Conservation (phyloP, 495 filamentous ascomycete species). For the Pseudomonodictys pantanalensis region DNA sequence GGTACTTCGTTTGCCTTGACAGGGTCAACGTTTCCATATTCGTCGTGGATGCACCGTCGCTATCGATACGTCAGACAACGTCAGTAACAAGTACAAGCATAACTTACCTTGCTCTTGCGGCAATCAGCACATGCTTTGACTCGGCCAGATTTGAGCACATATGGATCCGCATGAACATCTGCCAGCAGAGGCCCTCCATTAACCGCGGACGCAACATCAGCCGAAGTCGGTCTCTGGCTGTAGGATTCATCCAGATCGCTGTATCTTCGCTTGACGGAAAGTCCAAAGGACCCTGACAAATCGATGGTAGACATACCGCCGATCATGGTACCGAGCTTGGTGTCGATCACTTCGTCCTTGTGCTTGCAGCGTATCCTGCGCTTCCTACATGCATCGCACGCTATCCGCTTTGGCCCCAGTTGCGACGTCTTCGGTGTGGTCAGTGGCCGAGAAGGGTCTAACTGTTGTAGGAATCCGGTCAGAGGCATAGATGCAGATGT, state of each 20-base stretch:
- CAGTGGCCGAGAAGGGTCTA: conserved; percentile 20
- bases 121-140: conserved; percentile 66
- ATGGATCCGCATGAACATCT: conserved; percentile 24
- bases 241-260: conserved; percentile 11
- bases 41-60: conserved; percentile 69
- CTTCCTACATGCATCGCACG: conserved; percentile 46
- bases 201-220: conserved; percentile 14
- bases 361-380: conserved; percentile 48
- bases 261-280: conserved; percentile 1
- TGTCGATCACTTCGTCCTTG: conserved; percentile 39
- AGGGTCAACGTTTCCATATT: conserved; percentile 61
- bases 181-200: conserved; percentile 23
- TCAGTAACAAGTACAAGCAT: neutral
- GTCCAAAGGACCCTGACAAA: conserved; percentile 6
- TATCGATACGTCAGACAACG: conserved; percentile 41
- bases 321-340: neutral
- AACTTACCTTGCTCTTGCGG: conserved; percentile 63
- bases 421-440: conserved; percentile 48
- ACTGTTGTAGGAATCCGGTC: conserved; percentile 16
- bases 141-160: conserved; percentile 43
- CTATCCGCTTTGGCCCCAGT: conserved; percentile 46
- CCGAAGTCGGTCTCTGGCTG: neutral
- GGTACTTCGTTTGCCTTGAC: conserved; percentile 59
- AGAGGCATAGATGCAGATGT: conserved; percentile 1
- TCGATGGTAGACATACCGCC: neutral